phyloP scores from a whole-genome alignment of 768 basidiomycete species.

The Termitomyces sp. region DNA sequence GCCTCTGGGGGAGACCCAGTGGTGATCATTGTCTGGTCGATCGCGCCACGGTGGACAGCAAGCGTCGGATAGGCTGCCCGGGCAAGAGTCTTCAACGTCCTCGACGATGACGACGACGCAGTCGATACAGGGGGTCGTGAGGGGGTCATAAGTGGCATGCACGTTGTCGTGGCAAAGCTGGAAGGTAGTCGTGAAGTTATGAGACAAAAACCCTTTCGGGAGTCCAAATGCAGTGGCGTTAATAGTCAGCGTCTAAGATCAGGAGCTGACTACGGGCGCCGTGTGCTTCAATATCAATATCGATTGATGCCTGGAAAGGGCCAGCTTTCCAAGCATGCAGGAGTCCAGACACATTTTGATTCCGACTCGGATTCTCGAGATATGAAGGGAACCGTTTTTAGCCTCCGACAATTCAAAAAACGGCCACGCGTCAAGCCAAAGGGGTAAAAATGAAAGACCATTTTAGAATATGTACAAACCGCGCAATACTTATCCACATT shows the following conservation, averaged over 20 bases:
- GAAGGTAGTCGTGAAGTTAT: not conserved
- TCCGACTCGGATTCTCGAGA: not conserved
- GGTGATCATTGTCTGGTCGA: conserved; percentile 83
- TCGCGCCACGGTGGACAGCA: conserved; percentile 72
- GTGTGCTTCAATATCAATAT: not conserved
- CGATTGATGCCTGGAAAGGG: not conserved
- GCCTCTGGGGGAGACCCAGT: conserved; percentile 68
- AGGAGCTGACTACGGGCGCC: not conserved
- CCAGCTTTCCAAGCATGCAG: not conserved
- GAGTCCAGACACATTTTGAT: not conserved
- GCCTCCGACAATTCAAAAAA: not conserved
- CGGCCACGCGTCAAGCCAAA: not conserved
- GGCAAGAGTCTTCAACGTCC: not conserved
- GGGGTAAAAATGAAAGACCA: not conserved
- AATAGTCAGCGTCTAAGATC: conserved; percentile 1
- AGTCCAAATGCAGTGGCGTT: conserved; percentile 1
- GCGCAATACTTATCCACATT: not conserved
- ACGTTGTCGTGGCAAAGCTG: not conserved
- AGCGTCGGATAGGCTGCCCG: conserved; percentile 8
- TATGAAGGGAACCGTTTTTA: not conserved
- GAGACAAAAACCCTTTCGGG: conserved; percentile 1
- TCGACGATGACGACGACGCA: not conserved
- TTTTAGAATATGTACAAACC: not conserved
- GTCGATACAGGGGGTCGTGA: not conserved
- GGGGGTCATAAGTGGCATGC: not conserved